Evolutionary conservation across 2,329 filamentous ascomycete genomes (phyloP), one percentile per base, ranked within the genome.

Genomic region (Ophiostoma perfectum): DNA sequence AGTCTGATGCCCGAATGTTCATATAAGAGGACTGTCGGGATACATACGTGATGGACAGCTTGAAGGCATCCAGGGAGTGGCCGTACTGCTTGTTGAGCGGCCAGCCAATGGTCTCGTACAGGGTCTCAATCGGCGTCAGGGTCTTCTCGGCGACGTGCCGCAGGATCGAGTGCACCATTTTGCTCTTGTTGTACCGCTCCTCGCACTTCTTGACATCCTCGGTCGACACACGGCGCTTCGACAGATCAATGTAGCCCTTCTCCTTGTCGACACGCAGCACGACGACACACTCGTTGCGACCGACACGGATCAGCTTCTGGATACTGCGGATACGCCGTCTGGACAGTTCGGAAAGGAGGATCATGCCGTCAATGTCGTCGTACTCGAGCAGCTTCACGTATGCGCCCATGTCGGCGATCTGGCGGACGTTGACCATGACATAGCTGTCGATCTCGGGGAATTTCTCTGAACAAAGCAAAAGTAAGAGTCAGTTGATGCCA

Each of bases 351-450:
- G 92, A 97, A 73, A 99, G 92, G 74, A 99, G 84, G 77, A 99
- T 99, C 96, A 99, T 99, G 87, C 95, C 95, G 79, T 99, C 96
- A 77, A 99, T 99, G 83, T 98, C 97, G 82, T 99, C 95, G 82
- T 99, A 99, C 83, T 99, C 95, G 75, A 99, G 90, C 68, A 99
- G 89, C 83, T 99, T 99, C 77, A 99, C 96, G 80, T 99, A 99
- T 76, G 96, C 95, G 80, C 95, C 95, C 96, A 99, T 99, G 82
- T 99, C 96, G 80, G 95, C 95, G 78, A 99, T 99, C 91, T 95
- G 93, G 87, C 71, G 71, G 58, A 74, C 95, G 81, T 98, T 99
- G 79, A 99, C 95, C 95, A 99, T 99, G 78, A 99, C 96, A 82
- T 97, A 98, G 85, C 92, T 96, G 82, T 99, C 95, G 79, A 99